phyloP scores from a whole-genome alignment of 2,329 filamentous ascomycete species.

The Tolypocladium guangdongense region DNA sequence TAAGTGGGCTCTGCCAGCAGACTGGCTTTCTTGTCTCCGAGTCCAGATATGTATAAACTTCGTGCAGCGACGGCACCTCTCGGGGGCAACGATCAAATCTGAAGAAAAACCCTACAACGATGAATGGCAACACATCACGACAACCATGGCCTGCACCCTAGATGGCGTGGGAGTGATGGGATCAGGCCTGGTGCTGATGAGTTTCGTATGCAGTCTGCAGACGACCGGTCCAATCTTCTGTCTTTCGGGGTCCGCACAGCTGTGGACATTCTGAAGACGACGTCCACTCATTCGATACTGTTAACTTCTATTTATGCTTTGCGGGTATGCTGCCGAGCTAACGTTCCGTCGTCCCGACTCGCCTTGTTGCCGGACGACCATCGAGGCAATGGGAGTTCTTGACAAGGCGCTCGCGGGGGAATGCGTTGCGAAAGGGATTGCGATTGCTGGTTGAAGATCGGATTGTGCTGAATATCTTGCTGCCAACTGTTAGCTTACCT shows the following conservation, averaged over 20 bases:
- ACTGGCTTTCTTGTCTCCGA: not conserved
- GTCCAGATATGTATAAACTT: not conserved
- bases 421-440: too few relatives aligned
- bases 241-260: not conserved
- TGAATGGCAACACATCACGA: not conserved
- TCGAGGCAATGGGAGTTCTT: too few relatives aligned
- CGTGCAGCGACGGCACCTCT: not conserved
- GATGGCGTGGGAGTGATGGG: not conserved
- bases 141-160: not conserved
- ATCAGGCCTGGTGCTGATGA: slow-evolving; percentile 3
- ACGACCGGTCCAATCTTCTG: not conserved
- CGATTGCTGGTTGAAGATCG: too few relatives aligned
- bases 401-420: too few relatives aligned
- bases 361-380: not conserved
- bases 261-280: not conserved
- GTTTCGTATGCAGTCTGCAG: not conserved
- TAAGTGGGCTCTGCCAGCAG: not conserved
- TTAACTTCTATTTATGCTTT: not conserved
- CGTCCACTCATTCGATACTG: not conserved
- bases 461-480: too few relatives aligned
- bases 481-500: too few relatives aligned
- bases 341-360: too few relatives aligned
- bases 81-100: not conserved
- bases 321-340: not conserved
- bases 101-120: not conserved